Percentiles rank a stretch among this genome's conserved stretches.
phyloP scores from a whole-genome alignment of 345 rosid species.

The Gossypium mustelinum region DNA sequence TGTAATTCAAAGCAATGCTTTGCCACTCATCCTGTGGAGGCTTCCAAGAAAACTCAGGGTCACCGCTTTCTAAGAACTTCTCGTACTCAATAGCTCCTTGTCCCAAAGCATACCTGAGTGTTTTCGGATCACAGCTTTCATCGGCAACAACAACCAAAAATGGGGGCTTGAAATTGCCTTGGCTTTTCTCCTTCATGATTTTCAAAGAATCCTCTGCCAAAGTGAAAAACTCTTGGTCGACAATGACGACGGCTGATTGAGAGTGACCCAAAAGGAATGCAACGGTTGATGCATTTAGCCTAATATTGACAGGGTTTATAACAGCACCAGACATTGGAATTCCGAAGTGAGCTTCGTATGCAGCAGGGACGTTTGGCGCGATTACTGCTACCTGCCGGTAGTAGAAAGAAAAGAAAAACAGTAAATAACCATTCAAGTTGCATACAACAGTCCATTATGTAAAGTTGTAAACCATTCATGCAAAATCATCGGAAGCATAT shows the following conservation, averaged over 20 bases:
- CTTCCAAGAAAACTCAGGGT: conserved; percentile 67
- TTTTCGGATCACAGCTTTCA: conserved; percentile 56
- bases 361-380: conserved; percentile 90
- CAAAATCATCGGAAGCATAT: not conserved
- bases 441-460: not conserved
- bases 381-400: conserved; percentile 69
- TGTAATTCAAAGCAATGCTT: conserved; percentile 87
- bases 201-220: conserved; percentile 73
- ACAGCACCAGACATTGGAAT: conserved; percentile 96
- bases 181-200: conserved; percentile 42
- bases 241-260: conserved; percentile 56
- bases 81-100: conserved; percentile 87
- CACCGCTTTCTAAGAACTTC: conserved; percentile 65
- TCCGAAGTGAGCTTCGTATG: conserved; percentile 88
- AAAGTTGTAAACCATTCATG: not conserved
- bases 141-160: conserved; percentile 71
- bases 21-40: conserved; percentile 96
- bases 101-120: conserved; percentile 45
- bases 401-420: not conserved
- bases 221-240: conserved; percentile 77
- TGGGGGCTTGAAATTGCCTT: conserved; percentile 47
- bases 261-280: conserved; percentile 87
- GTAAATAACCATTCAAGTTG: not conserved
- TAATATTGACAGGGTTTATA: conserved; percentile 67
- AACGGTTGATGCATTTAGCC: conserved; percentile 63